Conservation (phyloP, 2,329 filamentous ascomycete genomes). For the Ilyonectria destructans region DNA sequence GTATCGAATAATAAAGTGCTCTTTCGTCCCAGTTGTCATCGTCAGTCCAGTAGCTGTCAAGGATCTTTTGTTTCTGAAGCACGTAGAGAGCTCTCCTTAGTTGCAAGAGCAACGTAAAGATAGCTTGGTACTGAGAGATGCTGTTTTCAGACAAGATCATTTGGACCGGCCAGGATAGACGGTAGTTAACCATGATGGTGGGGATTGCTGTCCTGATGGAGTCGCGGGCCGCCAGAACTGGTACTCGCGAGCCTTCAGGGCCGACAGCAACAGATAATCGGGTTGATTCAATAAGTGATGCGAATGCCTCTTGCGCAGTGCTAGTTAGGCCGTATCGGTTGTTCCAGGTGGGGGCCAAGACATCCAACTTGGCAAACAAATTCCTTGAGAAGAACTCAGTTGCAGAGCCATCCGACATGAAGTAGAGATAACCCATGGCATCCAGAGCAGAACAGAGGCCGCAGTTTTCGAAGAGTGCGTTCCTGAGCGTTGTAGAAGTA, state of each 20-base stretch:
- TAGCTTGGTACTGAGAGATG: constrained; percentile 77
- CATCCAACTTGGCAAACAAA: constrained; percentile 84
- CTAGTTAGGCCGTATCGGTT: constrained; percentile 88
- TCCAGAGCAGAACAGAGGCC: constrained; percentile 77
- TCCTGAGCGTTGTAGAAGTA: constrained; percentile 77
- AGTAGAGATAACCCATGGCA: constrained; percentile 80
- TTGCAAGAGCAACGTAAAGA: constrained; percentile 86
- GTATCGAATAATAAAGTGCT: constrained; percentile 72
- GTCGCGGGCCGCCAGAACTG: constrained; percentile 65
- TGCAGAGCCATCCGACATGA: constrained; percentile 81
- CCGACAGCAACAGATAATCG: constrained; percentile 74
- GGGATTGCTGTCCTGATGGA: constrained; percentile 74
- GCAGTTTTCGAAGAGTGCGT: constrained; percentile 78
- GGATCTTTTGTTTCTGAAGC: constrained; percentile 71
- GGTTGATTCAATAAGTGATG: constrained; percentile 70
- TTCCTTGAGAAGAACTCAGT: constrained; percentile 77
- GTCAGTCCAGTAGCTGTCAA: constrained; percentile 59
- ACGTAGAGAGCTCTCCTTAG: constrained; percentile 79
- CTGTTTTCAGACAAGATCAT: constrained; percentile 82
- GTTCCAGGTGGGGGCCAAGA: constrained; percentile 75
- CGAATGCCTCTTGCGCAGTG: constrained; percentile 81
- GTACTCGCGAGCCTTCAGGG: constrained; percentile 57
- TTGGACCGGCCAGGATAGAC: constrained; percentile 76
- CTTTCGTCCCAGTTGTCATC: constrained; percentile 59
- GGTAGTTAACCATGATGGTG: constrained; percentile 77